Conservation (phyloP, 768 basidiomycete genomes). For the Tricholoma bakamatsutake region DNA sequence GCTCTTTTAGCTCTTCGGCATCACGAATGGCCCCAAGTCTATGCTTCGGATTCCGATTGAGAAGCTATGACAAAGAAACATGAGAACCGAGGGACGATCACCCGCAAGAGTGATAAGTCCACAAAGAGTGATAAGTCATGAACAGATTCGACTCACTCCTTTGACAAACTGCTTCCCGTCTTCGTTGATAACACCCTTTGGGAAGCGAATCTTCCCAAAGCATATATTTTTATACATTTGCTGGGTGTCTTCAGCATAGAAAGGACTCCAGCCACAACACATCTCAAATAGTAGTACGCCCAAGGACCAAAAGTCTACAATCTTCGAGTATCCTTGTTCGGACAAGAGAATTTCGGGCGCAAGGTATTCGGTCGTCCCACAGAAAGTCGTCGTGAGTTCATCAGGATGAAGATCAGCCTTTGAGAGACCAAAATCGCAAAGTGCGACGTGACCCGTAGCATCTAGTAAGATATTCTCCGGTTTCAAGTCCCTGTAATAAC, state of each 20-base stretch:
- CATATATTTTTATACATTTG: conserved; percentile 99
- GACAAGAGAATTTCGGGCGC: conserved; percentile 98
- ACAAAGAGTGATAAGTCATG: no score
- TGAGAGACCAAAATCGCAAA: conserved; percentile 97
- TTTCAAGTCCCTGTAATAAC: conserved; percentile 72
- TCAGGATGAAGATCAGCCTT: conserved; percentile 92
- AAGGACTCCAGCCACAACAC: conserved; percentile 99
- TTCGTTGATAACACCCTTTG: conserved; percentile 93
- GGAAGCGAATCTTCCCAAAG: conserved; percentile 98
- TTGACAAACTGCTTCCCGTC: conserved; percentile 99
- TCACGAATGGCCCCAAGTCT: conserved; percentile 90
- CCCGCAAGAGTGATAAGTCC: conserved; percentile 1
- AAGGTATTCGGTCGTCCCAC: conserved; percentile 97
- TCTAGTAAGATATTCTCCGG: conserved; percentile 98
- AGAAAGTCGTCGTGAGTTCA: conserved; percentile 98
- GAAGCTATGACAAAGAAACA: conserved; percentile 49
- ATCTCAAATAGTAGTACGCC: conserved; percentile 98
- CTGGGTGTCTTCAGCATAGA: conserved; percentile 98
- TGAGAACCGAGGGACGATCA: conserved; percentile 15
- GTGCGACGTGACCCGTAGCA: conserved; percentile 95
- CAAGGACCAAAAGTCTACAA: conserved; percentile 97
- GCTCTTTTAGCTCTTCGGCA: conserved; percentile 91
- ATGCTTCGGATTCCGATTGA: conserved; percentile 98
- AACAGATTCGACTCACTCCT: conserved; percentile 56
- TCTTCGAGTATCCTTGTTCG: conserved; percentile 96